Evolutionary conservation across 2,329 filamentous ascomycete genomes (phyloP), one percentile per base, ranked within the genome.

Genomic region (Fusarium sp.): DNA sequence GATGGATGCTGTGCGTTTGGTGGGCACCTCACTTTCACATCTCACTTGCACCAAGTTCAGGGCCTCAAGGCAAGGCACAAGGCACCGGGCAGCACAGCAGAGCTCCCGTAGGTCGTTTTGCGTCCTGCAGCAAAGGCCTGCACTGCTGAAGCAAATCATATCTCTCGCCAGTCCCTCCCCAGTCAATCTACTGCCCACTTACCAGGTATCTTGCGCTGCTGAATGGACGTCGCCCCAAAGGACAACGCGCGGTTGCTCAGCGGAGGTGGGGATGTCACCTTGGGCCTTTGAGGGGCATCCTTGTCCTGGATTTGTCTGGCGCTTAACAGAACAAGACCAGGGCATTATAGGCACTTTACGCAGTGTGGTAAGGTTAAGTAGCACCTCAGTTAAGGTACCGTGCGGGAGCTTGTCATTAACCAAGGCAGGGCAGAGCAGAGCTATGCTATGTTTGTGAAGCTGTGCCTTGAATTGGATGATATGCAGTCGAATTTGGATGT

Each of bases 201-300:
- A 38, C 54, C 53, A 75, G 64, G 62, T 69, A 62, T 60, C 53
- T 54, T 40, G 38, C 37, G 54, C 63, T 66, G 67, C 69, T 76
- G 72, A 76, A 66, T 76, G 74, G 74, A 67, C 54, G 68, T 74
- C 62, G 68, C 65, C 71, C 71, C 54, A 65, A 67, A 54, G 67
- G 30, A 37, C 59, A 46, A 68, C 64, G 62, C 64, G 75, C 70
- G 73, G 75, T 76, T 76, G 75, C 75, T 76, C 69, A 74, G 75
- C 60, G 71, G 69, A 76, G 73, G 75, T 76, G 75, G 75, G 44
- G 73, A 73, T 60, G 56, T 70, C 67, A 67, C 69, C 67, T 67
- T 75, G 64, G 69, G 64, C 41, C 48, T 23, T 49, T 45, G 59
- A 35, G 71, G 63, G 71, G 54, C 64, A 75, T 70, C 59, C 61